Evolutionary conservation across 176 grass and related monocot genomes (phyloP).

Genomic region (Tuctoria greenei): DNA sequence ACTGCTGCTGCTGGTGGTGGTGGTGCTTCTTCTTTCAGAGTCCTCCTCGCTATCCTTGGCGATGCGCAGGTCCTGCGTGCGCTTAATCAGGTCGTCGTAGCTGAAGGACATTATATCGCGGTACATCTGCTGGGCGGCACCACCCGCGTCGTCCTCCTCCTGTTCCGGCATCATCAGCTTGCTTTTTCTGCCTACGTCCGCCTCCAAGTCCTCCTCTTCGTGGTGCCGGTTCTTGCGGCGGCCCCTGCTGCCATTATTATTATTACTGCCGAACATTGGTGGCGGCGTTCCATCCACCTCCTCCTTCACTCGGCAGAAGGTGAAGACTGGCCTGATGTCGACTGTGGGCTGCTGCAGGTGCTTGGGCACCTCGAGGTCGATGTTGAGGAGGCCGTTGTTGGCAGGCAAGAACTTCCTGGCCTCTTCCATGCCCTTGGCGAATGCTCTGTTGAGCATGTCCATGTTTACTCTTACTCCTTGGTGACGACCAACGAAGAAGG

Average conservation of each 20-base stretch:
- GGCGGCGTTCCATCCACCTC: slow-evolving; percentile 23
- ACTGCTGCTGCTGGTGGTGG: no score
- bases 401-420: slow-evolving; percentile 54
- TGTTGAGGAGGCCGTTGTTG: slow-evolving; percentile 21
- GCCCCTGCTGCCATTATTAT: slow-evolving; percentile 30
- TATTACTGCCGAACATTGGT: slow-evolving; percentile 24
- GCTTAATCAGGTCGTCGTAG: not conserved
- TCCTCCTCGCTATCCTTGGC: slow-evolving; percentile 12
- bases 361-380: slow-evolving; percentile 28
- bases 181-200: slow-evolving; percentile 40
- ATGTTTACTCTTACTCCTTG: not conserved
- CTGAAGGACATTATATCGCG: slow-evolving; percentile 26
- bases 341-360: slow-evolving; percentile 5
- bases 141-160: slow-evolving; percentile 37
- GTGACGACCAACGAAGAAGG: slow-evolving; percentile 32
- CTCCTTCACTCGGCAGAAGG: slow-evolving; percentile 36
- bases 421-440: slow-evolving; percentile 51
- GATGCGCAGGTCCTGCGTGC: slow-evolving; percentile 17
- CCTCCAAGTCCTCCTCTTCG: slow-evolving; percentile 49
- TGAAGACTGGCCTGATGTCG: not conserved
- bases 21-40: not conserved
- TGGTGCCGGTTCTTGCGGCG: slow-evolving; percentile 42
- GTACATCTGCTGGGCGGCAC: slow-evolving; percentile 46
- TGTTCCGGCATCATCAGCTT: slow-evolving; percentile 44
- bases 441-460: slow-evolving; percentile 45